These are phyloP conservation scores for Phlyctochytrium planicorne DNA, from an alignment of 192 early-diverging fungal genomes.

Conservation along the genomic window DNA sequence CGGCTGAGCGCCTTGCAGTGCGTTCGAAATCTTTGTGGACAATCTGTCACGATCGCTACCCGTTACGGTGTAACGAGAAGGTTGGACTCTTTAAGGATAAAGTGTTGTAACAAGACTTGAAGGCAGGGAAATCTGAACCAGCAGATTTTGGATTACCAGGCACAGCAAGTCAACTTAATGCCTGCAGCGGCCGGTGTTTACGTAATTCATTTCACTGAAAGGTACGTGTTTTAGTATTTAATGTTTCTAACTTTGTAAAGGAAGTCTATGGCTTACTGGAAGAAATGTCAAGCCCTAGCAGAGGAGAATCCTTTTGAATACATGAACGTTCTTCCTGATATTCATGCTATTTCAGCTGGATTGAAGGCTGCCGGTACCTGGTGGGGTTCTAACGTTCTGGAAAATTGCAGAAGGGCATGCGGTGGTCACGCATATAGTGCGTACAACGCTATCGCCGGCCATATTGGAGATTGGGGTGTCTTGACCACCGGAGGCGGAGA, in stretches of 20 bases:
- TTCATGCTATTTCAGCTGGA: conserved; percentile 18
- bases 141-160: conserved; percentile 68
- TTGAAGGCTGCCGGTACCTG: conserved; percentile 15
- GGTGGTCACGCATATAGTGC: conserved; percentile 69
- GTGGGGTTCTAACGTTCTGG: conserved; percentile 11
- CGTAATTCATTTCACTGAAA: not conserved
- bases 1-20: conserved; percentile 47
- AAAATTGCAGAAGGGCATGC: conserved; percentile 2
- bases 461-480: conserved; percentile 63
- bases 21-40: conserved; percentile 40
- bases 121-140: conserved; percentile 59
- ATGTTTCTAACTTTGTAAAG: too few species aligned
- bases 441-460: conserved; percentile 63
- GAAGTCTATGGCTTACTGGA: conserved; percentile 17
- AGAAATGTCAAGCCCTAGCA: not conserved
- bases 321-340: conserved; percentile 7
- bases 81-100: too few species aligned
- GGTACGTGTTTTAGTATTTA: too few species aligned
- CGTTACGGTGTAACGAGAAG: conserved; percentile 55
- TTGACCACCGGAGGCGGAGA: conserved; percentile 60
- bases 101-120: too few species aligned
- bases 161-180: conserved; percentile 56
- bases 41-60: conserved; percentile 58
- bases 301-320: conserved; percentile 12
- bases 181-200: conserved; percentile 26